Percentiles rank a stretch among this genome's conserved stretches.
Conservation (phyloP, 371 early-diverging fungal species). For the Apophysomyces trapeziformis region DNA sequence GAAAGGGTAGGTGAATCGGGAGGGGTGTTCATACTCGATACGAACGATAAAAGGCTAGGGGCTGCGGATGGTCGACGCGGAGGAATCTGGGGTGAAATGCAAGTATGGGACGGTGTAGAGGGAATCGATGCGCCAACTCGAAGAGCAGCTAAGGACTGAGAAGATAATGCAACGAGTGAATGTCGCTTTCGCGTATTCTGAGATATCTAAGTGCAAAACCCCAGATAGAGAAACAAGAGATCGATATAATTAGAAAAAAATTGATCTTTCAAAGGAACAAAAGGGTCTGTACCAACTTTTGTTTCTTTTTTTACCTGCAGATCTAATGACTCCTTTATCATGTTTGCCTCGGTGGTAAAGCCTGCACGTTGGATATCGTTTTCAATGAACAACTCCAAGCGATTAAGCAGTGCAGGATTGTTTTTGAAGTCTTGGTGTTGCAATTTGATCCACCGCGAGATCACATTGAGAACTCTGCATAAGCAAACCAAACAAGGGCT, state of each 20-base stretch:
- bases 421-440: conserved; percentile 62
- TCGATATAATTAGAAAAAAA: not conserved
- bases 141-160: conserved; percentile 4
- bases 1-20: conserved; percentile 20
- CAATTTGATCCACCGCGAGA: conserved; percentile 66
- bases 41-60: conserved; percentile 15
- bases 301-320: conserved; percentile 21
- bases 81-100: conserved; percentile 4
- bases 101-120: conserved; percentile 5
- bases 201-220: not conserved
- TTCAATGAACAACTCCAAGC: conserved; percentile 29
- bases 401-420: conserved; percentile 37
- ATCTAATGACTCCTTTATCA: conserved; percentile 29
- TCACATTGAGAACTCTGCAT: conserved; percentile 58
- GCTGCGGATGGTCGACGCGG: conserved; percentile 14
- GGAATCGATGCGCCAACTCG: not conserved
- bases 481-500: not conserved
- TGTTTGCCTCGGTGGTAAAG: conserved; percentile 28
- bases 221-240: conserved; percentile 3
- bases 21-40: conserved; percentile 17
- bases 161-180: conserved; percentile 10
- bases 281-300: not conserved
- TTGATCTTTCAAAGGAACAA: not conserved
- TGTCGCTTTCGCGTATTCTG: conserved; percentile 12
- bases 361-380: conserved; percentile 28